Conservation (phyloP, 345 rosid species). For the Mercurialis annua region DNA sequence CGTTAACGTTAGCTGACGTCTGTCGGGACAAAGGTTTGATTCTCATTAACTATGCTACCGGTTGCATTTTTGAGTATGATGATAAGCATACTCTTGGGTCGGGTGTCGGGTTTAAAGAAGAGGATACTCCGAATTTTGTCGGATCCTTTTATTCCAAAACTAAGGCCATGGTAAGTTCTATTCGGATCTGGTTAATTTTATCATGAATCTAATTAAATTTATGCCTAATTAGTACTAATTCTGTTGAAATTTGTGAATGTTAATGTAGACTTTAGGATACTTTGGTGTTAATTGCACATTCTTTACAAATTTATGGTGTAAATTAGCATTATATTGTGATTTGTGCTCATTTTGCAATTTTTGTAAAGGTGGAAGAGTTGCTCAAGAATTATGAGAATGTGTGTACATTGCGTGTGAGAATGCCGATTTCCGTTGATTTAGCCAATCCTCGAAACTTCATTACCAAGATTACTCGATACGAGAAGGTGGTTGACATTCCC, state of each 20-base stretch:
- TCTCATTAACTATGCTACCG: conserved; percentile 79
- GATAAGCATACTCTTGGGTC: conserved; percentile 61
- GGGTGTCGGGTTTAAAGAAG: conserved; percentile 87
- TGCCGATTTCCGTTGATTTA: conserved; percentile 87
- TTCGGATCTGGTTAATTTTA: not conserved
- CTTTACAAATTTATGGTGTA: not conserved
- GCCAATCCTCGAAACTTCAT: conserved; percentile 84
- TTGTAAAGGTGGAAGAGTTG: conserved; percentile 76
- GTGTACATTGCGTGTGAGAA: conserved; percentile 79
- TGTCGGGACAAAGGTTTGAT: conserved; percentile 69
- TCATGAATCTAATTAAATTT: not conserved
- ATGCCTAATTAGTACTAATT: not conserved
- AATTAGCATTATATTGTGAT: not conserved
- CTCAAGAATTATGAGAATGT: conserved; percentile 82
- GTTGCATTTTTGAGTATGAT: conserved; percentile 89
- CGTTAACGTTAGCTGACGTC: conserved; percentile 78
- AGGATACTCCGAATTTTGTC: conserved; percentile 76
- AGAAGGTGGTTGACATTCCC: conserved; percentile 83
- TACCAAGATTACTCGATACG: conserved; percentile 74
- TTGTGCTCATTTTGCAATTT: conserved; percentile 5
- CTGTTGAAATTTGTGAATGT: not conserved
- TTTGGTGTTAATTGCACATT: not conserved
- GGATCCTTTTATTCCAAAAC: conserved; percentile 94
- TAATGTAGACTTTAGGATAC: no score
- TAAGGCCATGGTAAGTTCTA: conserved; percentile 77